A percentile compares a stretch with the other conserved stretches of the same genome.
phyloP scores from a whole-genome alignment of 202 grass and related monocot species.

The Bolboschoenoplectus hybrid region DNA sequence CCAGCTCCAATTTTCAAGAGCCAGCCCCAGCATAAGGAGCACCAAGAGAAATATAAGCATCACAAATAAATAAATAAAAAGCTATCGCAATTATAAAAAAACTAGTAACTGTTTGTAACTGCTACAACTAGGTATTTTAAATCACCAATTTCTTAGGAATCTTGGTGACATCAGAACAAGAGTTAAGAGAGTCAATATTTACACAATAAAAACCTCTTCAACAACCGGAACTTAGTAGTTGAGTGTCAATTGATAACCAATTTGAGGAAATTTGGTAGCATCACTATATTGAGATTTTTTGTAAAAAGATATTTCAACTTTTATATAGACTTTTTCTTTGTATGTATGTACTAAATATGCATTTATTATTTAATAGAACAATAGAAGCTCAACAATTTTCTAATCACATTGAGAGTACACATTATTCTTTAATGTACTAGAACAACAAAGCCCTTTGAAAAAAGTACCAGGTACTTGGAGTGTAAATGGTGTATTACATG shows the following conservation, averaged over 20 bases:
- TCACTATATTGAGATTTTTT: background rate
- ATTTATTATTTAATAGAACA: background rate
- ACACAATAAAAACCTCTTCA: background rate
- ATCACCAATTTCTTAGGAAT: background rate
- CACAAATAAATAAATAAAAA: slow-evolving; percentile 30
- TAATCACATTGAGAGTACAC: background rate
- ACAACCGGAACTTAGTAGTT: background rate
- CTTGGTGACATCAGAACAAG: background rate
- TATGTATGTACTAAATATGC: background rate
- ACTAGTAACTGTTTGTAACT: background rate
- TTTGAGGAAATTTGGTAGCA: background rate
- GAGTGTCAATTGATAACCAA: background rate
- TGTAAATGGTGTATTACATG: background rate
- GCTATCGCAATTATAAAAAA: background rate
- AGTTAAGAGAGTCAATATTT: background rate
- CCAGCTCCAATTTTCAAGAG: slow-evolving; percentile 99
- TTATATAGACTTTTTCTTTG: background rate
- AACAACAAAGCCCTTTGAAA: background rate
- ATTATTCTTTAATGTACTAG: background rate
- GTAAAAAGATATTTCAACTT: background rate
- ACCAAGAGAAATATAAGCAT: slow-evolving; percentile 80
- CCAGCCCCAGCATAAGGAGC: slow-evolving; percentile 81
- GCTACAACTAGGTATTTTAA: background rate
- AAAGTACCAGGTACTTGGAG: background rate
- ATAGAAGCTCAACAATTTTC: background rate